These are phyloP conservation scores for Colletotrichum sp. DNA, from an alignment of 2,329 filamentous ascomycete genomes.

Conservation along the genomic window DNA sequence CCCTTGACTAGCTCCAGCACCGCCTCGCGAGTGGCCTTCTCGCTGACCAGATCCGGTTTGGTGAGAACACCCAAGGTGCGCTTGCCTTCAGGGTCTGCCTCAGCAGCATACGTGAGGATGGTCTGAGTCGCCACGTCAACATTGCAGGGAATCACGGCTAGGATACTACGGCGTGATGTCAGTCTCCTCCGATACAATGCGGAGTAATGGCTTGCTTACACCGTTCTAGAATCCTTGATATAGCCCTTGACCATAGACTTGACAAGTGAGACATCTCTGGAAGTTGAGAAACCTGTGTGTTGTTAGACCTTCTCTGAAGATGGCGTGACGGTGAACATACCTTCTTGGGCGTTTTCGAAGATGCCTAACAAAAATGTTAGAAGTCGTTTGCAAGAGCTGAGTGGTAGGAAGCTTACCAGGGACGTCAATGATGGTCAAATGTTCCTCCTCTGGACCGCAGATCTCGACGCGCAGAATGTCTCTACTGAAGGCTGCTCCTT, in stretches of 20 bases:
- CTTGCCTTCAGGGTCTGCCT: constrained; percentile 41
- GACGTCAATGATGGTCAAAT: too few relatives aligned
- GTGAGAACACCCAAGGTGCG: constrained; percentile 53
- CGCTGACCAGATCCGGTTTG: constrained; percentile 47
- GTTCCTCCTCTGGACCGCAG: too few relatives aligned
- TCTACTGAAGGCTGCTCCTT: too few relatives aligned
- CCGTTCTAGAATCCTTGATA: constrained; percentile 39
- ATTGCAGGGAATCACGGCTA: constrained; percentile 49
- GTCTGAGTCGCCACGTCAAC: constrained; percentile 46
- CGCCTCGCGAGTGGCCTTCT: constrained; percentile 21
- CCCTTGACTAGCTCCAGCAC: constrained; percentile 22
- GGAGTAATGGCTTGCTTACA: too few relatives aligned
- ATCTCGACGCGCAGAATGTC: too few relatives aligned
- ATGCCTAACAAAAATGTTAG: too few relatives aligned
- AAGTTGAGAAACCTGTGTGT: not conserved
- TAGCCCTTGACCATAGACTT: constrained; percentile 40
- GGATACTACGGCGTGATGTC: constrained; percentile 24
- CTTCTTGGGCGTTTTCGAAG: too few relatives aligned
- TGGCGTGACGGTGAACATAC: too few relatives aligned
- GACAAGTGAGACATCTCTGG: constrained; percentile 10
- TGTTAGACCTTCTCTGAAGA: too few relatives aligned
- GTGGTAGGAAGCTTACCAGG: too few relatives aligned
- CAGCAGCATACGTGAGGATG: constrained; percentile 40
- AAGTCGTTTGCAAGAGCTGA: too few relatives aligned
- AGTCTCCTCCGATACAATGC: too few relatives aligned